A percentile compares a stretch with the other conserved stretches of the same genome.
Evolutionary conservation across 2,329 filamentous ascomycete species (phyloP).

Genomic region (Cladophialophora immunda): DNA sequence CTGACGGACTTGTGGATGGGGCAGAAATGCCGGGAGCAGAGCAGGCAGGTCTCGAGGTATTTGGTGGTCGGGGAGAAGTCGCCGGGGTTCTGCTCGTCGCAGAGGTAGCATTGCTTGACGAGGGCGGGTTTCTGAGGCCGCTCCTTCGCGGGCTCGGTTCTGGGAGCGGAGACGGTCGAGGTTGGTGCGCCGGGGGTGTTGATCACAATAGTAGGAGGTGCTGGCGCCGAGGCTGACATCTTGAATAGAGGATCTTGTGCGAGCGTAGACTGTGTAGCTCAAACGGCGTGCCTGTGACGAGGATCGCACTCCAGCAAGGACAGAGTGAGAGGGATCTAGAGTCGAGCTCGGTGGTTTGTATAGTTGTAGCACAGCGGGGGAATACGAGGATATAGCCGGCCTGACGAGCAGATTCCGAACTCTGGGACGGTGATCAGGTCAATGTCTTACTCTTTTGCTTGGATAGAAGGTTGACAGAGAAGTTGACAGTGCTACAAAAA

Average conservation of each 20-base stretch:
- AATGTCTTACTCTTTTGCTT: conserved; percentile 15
- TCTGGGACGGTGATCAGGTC: conserved; percentile 1
- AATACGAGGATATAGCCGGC: conserved; percentile 5
- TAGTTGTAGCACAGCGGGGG: conserved; percentile 6
- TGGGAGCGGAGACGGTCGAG: conserved; percentile 24
- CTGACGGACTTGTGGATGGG: conserved; percentile 40
- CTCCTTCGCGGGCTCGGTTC: conserved; percentile 9
- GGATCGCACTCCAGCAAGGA: not conserved
- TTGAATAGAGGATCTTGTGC: conserved; percentile 18
- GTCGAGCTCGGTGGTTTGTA: not conserved
- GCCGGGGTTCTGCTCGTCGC: conserved; percentile 42
- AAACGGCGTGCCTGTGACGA: not conserved
- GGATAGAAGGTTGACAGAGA: not conserved
- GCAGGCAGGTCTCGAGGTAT: conserved; percentile 40
- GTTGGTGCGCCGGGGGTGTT: conserved; percentile 34
- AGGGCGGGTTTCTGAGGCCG: conserved; percentile 30
- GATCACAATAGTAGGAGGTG: conserved; percentile 39
- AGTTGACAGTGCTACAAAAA: conserved; percentile 1
- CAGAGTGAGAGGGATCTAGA: not conserved
- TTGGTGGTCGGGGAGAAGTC: conserved; percentile 43
- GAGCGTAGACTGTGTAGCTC: conserved; percentile 12
- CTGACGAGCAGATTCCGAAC: conserved; percentile 4
- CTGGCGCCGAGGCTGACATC: conserved; percentile 27
- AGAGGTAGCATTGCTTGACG: conserved; percentile 40
- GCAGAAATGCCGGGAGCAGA: conserved; percentile 40